Conservation (phyloP, 768 basidiomycete genomes). For the Termitomyces sp. region DNA sequence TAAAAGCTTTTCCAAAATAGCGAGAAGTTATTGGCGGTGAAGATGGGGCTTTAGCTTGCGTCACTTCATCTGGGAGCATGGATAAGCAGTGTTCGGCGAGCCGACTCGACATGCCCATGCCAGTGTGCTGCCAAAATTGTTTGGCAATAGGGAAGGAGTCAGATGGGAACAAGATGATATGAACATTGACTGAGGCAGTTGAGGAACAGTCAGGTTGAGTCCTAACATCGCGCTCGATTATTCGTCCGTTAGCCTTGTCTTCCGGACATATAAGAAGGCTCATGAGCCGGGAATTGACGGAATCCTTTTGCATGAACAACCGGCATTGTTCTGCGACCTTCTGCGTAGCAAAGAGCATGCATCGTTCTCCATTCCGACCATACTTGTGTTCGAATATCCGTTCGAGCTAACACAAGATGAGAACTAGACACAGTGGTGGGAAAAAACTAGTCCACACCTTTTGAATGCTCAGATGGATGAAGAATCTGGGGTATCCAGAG, state of each 20-base stretch:
- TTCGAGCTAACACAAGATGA: slow-evolving; percentile 58
- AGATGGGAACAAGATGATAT: slow-evolving; percentile 77
- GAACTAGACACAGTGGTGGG: neutral
- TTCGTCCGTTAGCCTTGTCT: slow-evolving; percentile 33
- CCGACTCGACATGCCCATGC: slow-evolving; percentile 86
- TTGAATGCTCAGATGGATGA: slow-evolving; percentile 81
- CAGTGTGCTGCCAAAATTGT: slow-evolving; percentile 96
- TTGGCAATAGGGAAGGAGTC: slow-evolving; percentile 67
- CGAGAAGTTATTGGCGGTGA: slow-evolving; percentile 26
- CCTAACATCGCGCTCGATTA: slow-evolving; percentile 25
- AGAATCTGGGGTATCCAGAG: slow-evolving; percentile 92
- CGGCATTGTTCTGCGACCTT: slow-evolving; percentile 74
- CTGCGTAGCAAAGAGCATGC: slow-evolving; percentile 77
- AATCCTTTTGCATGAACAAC: slow-evolving; percentile 61
- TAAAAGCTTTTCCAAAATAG: slow-evolving; percentile 41
- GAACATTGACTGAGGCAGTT: slow-evolving; percentile 54
- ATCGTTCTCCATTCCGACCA: slow-evolving; percentile 64
- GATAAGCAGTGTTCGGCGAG: slow-evolving; percentile 80
- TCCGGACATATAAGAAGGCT: slow-evolving; percentile 73
- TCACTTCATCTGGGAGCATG: slow-evolving; percentile 53
- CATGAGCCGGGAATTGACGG: slow-evolving; percentile 54
- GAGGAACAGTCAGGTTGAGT: slow-evolving; percentile 22
- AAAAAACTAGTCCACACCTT: slow-evolving; percentile 51
- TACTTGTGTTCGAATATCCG: slow-evolving; percentile 77
- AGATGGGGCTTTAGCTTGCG: slow-evolving; percentile 25